Conservation (phyloP, 306 rosid species). For the Pyrus bretschneideri region DNA sequence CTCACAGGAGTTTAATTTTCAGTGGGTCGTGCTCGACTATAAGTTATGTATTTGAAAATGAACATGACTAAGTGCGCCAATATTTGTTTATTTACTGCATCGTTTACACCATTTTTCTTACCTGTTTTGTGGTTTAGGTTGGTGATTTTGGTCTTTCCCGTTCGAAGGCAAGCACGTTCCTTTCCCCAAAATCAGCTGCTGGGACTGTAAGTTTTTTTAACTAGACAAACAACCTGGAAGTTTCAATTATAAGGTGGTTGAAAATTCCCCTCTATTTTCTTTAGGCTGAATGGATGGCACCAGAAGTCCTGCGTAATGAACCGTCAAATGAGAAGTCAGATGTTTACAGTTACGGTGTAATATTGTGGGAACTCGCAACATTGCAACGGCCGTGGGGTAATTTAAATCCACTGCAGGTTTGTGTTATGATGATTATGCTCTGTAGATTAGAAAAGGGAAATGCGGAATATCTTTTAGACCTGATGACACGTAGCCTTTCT, state of each 20-base stretch:
- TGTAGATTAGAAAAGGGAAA: not conserved
- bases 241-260: slow-evolving; percentile 9
- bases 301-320: slow-evolving; percentile 98
- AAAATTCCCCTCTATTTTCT: slow-evolving; percentile 21
- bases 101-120: not conserved
- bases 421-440: slow-evolving; percentile 6
- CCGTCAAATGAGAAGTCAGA: slow-evolving; percentile 97
- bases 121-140: slow-evolving; percentile 46
- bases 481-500: not conserved
- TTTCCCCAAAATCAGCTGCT: slow-evolving; percentile 96
- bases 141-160: slow-evolving; percentile 99
- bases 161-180: slow-evolving; percentile 87
- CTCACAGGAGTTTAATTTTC: not conserved
- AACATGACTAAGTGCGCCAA: not conserved
- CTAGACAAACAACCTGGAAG: not conserved
- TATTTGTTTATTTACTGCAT: not conserved
- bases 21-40: not conserved
- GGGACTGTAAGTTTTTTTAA: slow-evolving; percentile 76
- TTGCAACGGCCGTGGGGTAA: slow-evolving; percentile 92
- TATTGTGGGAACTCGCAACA: slow-evolving; percentile 91
- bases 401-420: slow-evolving; percentile 94
- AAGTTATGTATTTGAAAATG: not conserved
- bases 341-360: slow-evolving; percentile 92
- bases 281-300: slow-evolving; percentile 98
- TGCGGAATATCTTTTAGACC: not conserved